Evolutionary conservation across 1,139 yeast species (phyloP).

Genomic region (Hemisphaericaspora xylofermentans): DNA sequence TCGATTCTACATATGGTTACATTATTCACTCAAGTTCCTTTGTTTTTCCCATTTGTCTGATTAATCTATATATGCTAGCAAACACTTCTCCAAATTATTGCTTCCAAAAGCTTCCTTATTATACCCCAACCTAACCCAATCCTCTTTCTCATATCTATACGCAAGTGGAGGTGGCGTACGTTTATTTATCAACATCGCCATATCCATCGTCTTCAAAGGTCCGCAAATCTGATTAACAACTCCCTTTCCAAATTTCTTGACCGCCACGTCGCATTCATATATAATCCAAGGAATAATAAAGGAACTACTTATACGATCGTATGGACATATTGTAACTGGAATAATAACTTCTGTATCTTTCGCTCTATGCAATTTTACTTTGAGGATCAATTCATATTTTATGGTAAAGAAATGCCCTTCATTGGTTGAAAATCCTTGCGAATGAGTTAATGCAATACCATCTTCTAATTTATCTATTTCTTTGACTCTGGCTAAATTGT

Average conservation of each 20-base stretch:
- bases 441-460: slow-evolving; percentile 46
- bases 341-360: slow-evolving; percentile 49
- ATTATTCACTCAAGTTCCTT: background rate
- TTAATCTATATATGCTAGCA: slow-evolving; percentile 34
- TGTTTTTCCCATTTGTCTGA: too few species aligned
- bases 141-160: slow-evolving; percentile 30
- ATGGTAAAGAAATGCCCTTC: slow-evolving; percentile 53
- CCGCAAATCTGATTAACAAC: slow-evolving; percentile 14
- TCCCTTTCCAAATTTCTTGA: slow-evolving; percentile 34
- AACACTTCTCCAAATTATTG: slow-evolving; percentile 14
- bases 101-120: slow-evolving; percentile 33
- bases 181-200: slow-evolving; percentile 20
- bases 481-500: slow-evolving; percentile 14
- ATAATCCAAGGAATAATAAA: slow-evolving; percentile 51
- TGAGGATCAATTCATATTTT: slow-evolving; percentile 50
- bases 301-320: slow-evolving; percentile 45
- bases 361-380: slow-evolving; percentile 48
- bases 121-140: slow-evolving; percentile 43
- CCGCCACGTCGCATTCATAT: slow-evolving; percentile 50
- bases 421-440: slow-evolving; percentile 45
- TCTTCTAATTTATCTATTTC: slow-evolving; percentile 28
- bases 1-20: too few species aligned
- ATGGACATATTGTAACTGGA: slow-evolving; percentile 57
- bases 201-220: slow-evolving; percentile 22
- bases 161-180: slow-evolving; percentile 30